These are phyloP conservation scores for Bombardia bombarda DNA, from an alignment of 495 filamentous ascomycete species.

Conservation along the genomic window DNA sequence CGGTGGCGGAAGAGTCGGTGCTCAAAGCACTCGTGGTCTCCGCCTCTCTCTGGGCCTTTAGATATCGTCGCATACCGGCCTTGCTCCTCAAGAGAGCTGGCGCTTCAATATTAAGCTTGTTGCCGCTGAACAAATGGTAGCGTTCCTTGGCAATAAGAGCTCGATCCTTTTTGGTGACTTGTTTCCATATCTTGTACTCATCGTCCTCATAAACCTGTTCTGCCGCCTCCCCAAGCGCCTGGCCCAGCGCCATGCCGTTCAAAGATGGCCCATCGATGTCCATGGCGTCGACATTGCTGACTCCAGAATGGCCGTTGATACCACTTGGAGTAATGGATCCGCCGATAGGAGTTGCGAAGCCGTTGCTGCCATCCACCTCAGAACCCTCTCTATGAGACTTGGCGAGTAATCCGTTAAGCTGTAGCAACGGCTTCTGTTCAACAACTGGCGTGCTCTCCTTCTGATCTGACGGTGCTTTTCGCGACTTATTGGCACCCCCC, in stretches of 20 bases:
- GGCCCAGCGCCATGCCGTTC: slow-evolving; percentile 49
- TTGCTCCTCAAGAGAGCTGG: slow-evolving; percentile 74
- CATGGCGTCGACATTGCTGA: slow-evolving; percentile 71
- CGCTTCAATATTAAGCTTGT: slow-evolving; percentile 79
- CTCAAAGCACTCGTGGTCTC: slow-evolving; percentile 29
- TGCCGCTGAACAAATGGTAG: slow-evolving; percentile 74
- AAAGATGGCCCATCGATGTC: slow-evolving; percentile 69
- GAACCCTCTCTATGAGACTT: slow-evolving; percentile 41
- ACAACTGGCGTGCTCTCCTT: slow-evolving; percentile 72
- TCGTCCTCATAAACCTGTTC: slow-evolving; percentile 61
- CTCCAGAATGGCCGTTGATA: slow-evolving; percentile 55
- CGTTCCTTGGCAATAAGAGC: slow-evolving; percentile 74
- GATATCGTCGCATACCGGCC: slow-evolving; percentile 61
- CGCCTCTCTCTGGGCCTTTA: slow-evolving; percentile 61
- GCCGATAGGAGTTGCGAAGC: slow-evolving; percentile 72
- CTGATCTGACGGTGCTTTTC: slow-evolving; percentile 66
- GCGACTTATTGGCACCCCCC: slow-evolving; percentile 65
- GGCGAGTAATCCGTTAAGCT: slow-evolving; percentile 44
- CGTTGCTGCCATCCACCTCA: slow-evolving; percentile 63
- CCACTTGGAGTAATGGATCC: slow-evolving; percentile 71
- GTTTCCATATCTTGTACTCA: slow-evolving; percentile 97
- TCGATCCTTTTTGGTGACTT: slow-evolving; percentile 92
- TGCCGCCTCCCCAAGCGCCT: slow-evolving; percentile 43
- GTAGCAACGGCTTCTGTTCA: slow-evolving; percentile 51
- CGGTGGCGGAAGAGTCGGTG: slow-evolving; percentile 38